These are phyloP conservation scores for Mycena leptocephala DNA, from an alignment of 768 basidiomycete genomes.

Conservation along the genomic window DNA sequence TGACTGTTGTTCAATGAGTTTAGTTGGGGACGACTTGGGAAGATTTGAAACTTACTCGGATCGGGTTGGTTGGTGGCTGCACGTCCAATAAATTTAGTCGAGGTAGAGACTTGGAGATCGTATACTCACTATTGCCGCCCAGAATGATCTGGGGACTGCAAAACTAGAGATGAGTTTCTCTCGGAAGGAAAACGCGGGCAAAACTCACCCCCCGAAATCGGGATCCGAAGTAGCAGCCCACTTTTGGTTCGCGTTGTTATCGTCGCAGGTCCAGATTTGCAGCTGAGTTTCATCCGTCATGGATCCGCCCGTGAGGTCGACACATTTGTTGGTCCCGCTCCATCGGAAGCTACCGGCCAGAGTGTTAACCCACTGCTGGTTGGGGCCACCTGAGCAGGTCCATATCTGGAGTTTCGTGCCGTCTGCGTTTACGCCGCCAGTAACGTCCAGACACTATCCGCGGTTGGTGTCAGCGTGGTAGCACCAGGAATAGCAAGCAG, in stretches of 20 bases:
- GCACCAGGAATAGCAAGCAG: background rate
- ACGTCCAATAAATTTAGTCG: background rate
- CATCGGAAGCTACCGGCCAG: background rate
- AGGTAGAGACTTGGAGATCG: background rate
- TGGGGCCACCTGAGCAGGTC: constrained; percentile 18
- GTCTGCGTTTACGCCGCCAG: background rate
- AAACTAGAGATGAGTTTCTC: background rate
- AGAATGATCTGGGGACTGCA: constrained; percentile 11
- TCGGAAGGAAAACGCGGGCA: too few relatives aligned
- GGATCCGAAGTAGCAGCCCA: constrained; percentile 8
- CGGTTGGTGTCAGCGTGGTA: background rate
- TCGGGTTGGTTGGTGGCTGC: background rate
- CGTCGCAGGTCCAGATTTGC: constrained; percentile 4
- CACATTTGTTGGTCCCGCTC: constrained; percentile 14
- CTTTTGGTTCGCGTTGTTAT: background rate
- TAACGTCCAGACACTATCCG: constrained; percentile 17
- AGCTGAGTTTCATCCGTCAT: constrained; percentile 1
- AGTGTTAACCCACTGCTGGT: constrained; percentile 16
- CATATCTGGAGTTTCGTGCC: constrained; percentile 25
- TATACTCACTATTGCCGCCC: constrained; percentile 11
- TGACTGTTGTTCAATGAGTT: background rate
- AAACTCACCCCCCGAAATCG: background rate
- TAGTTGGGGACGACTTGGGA: background rate
- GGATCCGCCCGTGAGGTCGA: constrained; percentile 18
- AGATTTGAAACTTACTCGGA: background rate